Percentiles rank a stretch among this genome's conserved stretches.
phyloP scores from a whole-genome alignment of 257 asterid genomes.

The Rubia yunnanensis region DNA sequence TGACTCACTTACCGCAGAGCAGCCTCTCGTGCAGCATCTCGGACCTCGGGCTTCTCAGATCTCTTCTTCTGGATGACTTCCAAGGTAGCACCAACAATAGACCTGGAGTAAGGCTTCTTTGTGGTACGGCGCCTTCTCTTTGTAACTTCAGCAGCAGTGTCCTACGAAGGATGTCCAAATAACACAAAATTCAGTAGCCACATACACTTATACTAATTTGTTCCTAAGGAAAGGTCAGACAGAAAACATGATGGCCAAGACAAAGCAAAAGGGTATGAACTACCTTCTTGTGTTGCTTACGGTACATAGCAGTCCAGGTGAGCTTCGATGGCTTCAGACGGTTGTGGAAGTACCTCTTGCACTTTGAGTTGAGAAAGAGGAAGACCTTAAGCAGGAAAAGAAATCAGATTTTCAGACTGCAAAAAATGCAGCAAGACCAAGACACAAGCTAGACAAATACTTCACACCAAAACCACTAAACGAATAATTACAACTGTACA shows the following conservation, averaged over 20 bases:
- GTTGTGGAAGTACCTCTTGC: constrained; percentile 53
- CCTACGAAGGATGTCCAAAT: constrained; percentile 18
- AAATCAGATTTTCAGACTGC: background rate
- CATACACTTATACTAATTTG: background rate
- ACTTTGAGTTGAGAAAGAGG: constrained; percentile 50
- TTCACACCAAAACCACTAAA: background rate
- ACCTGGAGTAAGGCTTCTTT: constrained; percentile 62
- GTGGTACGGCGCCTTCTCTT: constrained; percentile 52
- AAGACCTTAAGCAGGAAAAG: constrained; percentile 26
- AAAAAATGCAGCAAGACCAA: background rate
- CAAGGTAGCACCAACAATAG: constrained; percentile 57
- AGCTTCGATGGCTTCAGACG: constrained; percentile 56
- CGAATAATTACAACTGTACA: background rate
- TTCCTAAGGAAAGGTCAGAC: background rate
- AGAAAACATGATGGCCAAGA: background rate
- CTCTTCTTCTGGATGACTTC: constrained; percentile 59
- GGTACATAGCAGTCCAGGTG: constrained; percentile 54
- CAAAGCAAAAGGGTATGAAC: background rate
- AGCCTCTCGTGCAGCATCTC: constrained; percentile 64
- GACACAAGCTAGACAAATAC: background rate
- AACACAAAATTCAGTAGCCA: background rate
- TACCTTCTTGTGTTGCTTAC: constrained; percentile 57
- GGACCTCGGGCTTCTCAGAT: constrained; percentile 52
- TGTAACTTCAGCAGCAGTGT: constrained; percentile 41
- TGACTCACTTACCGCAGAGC: constrained; percentile 38